These are phyloP conservation scores for Lachnellula hyalina DNA, from an alignment of 2,329 filamentous ascomycete species.

Conservation along the genomic window DNA sequence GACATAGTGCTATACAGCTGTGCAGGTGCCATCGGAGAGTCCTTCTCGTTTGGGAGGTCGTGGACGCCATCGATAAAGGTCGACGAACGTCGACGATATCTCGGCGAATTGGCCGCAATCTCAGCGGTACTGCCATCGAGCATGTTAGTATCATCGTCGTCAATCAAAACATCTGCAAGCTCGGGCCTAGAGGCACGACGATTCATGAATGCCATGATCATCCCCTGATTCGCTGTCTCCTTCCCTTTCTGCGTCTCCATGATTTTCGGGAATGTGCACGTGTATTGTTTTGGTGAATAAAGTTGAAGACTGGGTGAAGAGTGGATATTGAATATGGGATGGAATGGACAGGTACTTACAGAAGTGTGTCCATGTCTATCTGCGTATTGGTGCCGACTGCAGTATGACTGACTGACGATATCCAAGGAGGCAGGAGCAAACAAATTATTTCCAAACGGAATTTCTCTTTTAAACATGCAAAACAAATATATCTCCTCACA, in stretches of 20 bases:
- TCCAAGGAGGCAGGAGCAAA: neutral
- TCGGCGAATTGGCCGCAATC: constrained; percentile 82
- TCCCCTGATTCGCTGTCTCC: no score
- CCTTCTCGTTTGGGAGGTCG: constrained; percentile 73
- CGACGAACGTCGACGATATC: constrained; percentile 86
- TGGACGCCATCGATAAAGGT: constrained; percentile 97
- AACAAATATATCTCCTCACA: no score
- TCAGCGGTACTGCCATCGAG: constrained; percentile 67
- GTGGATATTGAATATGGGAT: neutral
- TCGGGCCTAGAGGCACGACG: constrained; percentile 1
- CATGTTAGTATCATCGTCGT: neutral
- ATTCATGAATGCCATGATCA: neutral
- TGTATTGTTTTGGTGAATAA: no score
- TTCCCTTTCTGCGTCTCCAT: no score
- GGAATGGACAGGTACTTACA: constrained; percentile 4
- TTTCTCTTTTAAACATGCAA: no score
- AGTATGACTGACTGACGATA: no score
- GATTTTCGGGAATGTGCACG: no score
- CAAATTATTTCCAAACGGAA: no score
- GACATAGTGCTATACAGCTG: constrained; percentile 99
- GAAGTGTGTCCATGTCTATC: constrained; percentile 11
- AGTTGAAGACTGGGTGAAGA: neutral
- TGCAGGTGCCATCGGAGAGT: constrained; percentile 75
- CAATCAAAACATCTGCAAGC: constrained; percentile 1
- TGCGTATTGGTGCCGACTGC: neutral